Base-by-base conservation (phyloP, 495 filamentous ascomycete genomes). In the Friedmanniomyces endolithicus region DNA sequence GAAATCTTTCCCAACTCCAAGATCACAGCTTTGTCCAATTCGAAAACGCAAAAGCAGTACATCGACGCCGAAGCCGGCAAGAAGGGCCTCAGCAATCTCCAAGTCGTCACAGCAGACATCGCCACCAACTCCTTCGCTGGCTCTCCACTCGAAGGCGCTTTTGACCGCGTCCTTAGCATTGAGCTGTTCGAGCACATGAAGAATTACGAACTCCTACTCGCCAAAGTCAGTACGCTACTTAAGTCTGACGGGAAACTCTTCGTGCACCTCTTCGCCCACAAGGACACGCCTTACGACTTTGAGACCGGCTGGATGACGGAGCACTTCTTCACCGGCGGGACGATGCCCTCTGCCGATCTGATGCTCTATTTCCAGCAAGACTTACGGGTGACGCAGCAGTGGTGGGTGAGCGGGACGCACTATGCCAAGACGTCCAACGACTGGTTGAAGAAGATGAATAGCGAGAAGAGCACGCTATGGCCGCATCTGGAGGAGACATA, bases 181-280 rank as follows among this genome's bases (percentile, higher is more conserved):
- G 80, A 84, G 69, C 71, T 85, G 22, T 83, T 85, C 61, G 82
- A 85, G 63, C 82, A 85, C 64, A 84, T 85, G 81, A 85, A 85
- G 63, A 85, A 84, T 59, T 84, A 84, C 68, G 73, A 80, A 54
- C 66, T 77, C 9, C 74, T 85, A 33, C 74, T 84, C 72, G 74
- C 72, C 12, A 84, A 84, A 61, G 61, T 83, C 41, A 50, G 72
- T 11, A 67, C 74, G 31, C 71, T 78, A 11, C 64, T 84, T 52
- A 78, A 74, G 60, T 74, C 77, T 4, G 71, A 69, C 7, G 82
- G 82, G 9, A 81, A 82, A 68, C 64, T 83, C 20, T 83, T 84
- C 61, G 78, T 82, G 41, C 82, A 85, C 59, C 72, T 80, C 45
- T 84, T 85, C 66, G 67, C 65, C 35, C 82, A 85, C 56, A 73